Conservation (phyloP, 352 stramenopile species). For the Phytophthora syringae region DNA sequence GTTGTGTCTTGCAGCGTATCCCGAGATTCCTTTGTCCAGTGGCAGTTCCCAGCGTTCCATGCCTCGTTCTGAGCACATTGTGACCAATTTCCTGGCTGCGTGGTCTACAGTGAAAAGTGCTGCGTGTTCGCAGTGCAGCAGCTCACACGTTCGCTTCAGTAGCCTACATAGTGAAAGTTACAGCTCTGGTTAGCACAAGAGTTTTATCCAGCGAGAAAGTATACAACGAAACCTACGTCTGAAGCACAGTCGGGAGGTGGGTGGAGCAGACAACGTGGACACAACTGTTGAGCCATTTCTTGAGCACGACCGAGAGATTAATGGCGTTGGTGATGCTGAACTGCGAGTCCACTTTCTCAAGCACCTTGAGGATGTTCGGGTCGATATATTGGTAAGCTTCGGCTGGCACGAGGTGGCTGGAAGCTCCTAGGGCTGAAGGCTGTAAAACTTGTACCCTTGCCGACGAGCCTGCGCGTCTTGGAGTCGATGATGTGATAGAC, state of each 20-base stretch:
- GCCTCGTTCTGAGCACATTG: constrained; percentile 48
- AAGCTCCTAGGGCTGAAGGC: constrained; percentile 1
- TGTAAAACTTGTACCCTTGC: constrained; percentile 17
- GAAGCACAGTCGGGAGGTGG: constrained; percentile 47
- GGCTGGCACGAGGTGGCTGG: constrained; percentile 40
- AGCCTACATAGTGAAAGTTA: constrained; percentile 29
- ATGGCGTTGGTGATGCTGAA: constrained; percentile 88
- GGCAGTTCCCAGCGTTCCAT: constrained; percentile 64
- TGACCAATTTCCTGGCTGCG: constrained; percentile 41
- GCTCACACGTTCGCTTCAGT: constrained; percentile 55
- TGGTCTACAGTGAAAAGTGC: constrained; percentile 70
- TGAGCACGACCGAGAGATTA: constrained; percentile 62
- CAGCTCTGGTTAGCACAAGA: not conserved
- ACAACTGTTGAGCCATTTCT: constrained; percentile 80
- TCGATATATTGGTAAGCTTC: constrained; percentile 79
- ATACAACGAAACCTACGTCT: constrained; percentile 27
- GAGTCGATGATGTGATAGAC: constrained; percentile 28
- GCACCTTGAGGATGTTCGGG: constrained; percentile 79
- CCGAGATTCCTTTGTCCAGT: constrained; percentile 74
- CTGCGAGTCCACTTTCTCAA: constrained; percentile 86
- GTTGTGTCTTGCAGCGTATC: constrained; percentile 60
- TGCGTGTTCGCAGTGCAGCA: constrained; percentile 78
- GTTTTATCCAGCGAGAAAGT: constrained; percentile 9
- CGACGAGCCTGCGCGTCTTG: constrained; percentile 13
- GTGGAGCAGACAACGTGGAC: constrained; percentile 65